phyloP scores from a whole-genome alignment of 2,329 filamentous ascomycete genomes.

The Colletotrichum lentis region DNA sequence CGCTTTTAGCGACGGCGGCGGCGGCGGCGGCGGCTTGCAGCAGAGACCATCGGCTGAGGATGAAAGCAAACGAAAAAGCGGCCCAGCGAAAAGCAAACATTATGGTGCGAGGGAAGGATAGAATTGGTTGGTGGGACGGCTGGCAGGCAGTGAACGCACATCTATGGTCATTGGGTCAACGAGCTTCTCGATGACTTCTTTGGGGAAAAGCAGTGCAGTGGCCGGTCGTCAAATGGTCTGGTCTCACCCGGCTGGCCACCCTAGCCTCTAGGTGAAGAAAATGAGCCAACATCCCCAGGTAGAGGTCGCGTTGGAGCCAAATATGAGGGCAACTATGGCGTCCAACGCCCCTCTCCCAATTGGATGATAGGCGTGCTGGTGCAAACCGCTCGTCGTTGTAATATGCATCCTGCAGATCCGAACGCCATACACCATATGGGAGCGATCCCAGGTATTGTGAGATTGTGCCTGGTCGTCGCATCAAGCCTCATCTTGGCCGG shows the following conservation, averaged over 20 bases:
- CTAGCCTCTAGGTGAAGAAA: neutral
- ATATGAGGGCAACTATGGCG: neutral
- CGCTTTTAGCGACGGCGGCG: slow-evolving; percentile 20
- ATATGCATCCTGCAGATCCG: slow-evolving; percentile 15
- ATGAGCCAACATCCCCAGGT: neutral
- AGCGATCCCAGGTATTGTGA: neutral
- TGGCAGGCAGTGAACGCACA: neutral
- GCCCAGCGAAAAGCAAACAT: slow-evolving; percentile 25
- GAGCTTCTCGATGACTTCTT: slow-evolving; percentile 17
- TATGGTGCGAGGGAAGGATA: slow-evolving; percentile 1
- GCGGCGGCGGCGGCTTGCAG: slow-evolving; percentile 30
- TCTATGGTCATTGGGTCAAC: too few species aligned
- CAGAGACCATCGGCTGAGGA: slow-evolving; percentile 6
- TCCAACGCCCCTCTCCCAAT: slow-evolving; percentile 1
- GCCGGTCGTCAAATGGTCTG: neutral
- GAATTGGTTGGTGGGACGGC: slow-evolving; percentile 4
- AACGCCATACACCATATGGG: slow-evolving; percentile 8
- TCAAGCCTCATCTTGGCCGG: neutral
- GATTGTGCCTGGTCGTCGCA: neutral
- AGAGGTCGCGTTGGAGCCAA: neutral
- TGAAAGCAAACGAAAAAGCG: slow-evolving; percentile 21
- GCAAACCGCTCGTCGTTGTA: slow-evolving; percentile 6
- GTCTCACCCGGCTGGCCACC: neutral
- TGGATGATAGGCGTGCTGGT: neutral
- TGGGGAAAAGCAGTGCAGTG: neutral